Evolutionary conservation across 371 early-diverging fungal species (phyloP).

Genomic region (Rhizopus sp.): DNA sequence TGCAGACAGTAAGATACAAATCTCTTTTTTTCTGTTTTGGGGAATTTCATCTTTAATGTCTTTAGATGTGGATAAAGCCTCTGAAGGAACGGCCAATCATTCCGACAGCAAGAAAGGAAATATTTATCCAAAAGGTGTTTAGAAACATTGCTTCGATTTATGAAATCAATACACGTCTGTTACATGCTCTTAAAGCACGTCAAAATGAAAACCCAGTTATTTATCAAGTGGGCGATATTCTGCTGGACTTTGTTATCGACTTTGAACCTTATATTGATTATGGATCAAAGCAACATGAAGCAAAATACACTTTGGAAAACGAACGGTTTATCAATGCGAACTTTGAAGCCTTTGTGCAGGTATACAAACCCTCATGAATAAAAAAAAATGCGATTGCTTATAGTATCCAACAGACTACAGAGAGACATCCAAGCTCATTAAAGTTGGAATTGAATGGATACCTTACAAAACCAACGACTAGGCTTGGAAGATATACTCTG

Average conservation of each 20-base stretch:
- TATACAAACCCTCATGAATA: conserved; percentile 16
- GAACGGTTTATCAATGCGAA: conserved; percentile 35
- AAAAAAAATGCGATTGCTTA: not conserved
- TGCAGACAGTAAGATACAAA: conserved; percentile 29
- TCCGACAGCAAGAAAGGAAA: conserved; percentile 55
- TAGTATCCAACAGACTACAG: conserved; percentile 23
- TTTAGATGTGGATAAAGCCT: conserved; percentile 79
- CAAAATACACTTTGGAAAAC: conserved; percentile 50
- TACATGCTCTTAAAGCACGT: conserved; percentile 65
- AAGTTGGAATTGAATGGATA: conserved; percentile 83
- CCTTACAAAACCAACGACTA: conserved; percentile 81
- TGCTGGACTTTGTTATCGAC: conserved; percentile 67
- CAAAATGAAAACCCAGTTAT: conserved; percentile 78
- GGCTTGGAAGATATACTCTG: conserved; percentile 87
- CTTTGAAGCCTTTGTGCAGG: conserved; percentile 51
- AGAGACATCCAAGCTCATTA: conserved; percentile 52
- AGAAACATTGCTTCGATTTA: conserved; percentile 74
- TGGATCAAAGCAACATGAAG: conserved; percentile 85
- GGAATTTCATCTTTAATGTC: not conserved
- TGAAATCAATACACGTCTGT: conserved; percentile 68
- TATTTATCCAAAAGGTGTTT: conserved; percentile 80
- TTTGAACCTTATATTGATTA: conserved; percentile 85
- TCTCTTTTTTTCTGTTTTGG: not conserved
- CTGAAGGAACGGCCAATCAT: conserved; percentile 69
- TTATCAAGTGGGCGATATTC: conserved; percentile 83